A percentile compares a stretch with the other conserved stretches of the same genome.
Evolutionary conservation across 768 basidiomycete genomes (phyloP).

Genomic region (Gymnopilus junonius): DNA sequence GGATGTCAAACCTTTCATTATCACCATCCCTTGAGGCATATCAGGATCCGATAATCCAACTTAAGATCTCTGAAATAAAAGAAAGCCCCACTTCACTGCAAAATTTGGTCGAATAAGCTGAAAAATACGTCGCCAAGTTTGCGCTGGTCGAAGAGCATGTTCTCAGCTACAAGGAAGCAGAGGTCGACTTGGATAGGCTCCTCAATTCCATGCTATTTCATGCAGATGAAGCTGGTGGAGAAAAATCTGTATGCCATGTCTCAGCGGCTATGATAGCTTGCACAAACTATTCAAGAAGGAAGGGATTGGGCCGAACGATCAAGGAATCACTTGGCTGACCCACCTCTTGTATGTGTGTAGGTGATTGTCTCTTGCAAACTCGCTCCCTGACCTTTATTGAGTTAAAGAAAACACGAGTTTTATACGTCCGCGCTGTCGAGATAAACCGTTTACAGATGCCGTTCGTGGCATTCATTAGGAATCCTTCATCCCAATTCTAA

Average conservation of each 20-base stretch:
- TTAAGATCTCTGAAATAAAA: not conserved
- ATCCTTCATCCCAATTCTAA: not conserved
- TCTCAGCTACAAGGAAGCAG: not conserved
- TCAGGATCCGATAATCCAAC: not conserved
- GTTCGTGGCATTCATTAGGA: not conserved
- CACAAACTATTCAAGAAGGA: not conserved
- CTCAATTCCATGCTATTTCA: constrained; percentile 15
- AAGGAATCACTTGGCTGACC: constrained; percentile 10
- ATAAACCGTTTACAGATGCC: no score
- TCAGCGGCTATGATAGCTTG: constrained; percentile 16
- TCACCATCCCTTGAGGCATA: no score
- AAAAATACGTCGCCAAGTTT: constrained; percentile 9
- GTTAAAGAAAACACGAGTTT: constrained; percentile 9
- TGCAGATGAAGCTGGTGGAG: constrained; percentile 17
- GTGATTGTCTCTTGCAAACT: constrained; percentile 1
- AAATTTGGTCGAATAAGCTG: constrained; percentile 7
- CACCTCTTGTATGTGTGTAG: constrained; percentile 20
- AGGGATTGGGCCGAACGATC: constrained; percentile 5
- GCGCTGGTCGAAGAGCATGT: not conserved
- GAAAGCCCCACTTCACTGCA: not conserved
- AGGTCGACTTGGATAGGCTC: constrained; percentile 9
- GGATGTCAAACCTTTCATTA: no score
- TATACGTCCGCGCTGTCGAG: not conserved
- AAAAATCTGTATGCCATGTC: constrained; percentile 18
- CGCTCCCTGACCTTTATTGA: not conserved